Percentiles rank a stretch among this genome's conserved stretches.
Evolutionary conservation across 192 early-diverging fungal genomes (phyloP).

Genomic region (Coemansia sp.): DNA sequence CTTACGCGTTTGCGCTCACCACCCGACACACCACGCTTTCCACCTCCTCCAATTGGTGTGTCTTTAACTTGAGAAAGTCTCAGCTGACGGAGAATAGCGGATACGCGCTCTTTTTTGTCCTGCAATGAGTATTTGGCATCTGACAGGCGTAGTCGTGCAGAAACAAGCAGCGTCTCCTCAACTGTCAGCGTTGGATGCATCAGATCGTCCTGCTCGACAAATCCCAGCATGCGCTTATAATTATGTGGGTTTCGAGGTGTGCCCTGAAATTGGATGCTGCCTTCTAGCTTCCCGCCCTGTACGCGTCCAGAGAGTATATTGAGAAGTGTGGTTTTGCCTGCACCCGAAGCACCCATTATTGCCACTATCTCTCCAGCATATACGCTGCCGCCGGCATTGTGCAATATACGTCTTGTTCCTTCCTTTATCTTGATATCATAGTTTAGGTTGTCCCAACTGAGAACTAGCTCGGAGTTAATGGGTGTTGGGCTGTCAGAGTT

Average conservation of each 20-base stretch:
- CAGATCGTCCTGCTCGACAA: conserved; percentile 54
- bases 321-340: conserved; percentile 82
- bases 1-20: conserved; percentile 55
- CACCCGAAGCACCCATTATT: conserved; percentile 87
- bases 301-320: conserved; percentile 69
- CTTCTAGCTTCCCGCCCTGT: conserved; percentile 55
- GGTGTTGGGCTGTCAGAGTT: too few relatives aligned
- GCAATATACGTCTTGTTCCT: conserved; percentile 51
- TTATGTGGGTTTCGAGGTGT: conserved; percentile 20
- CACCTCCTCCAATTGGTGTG: conserved; percentile 40
- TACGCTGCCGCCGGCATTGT: conserved; percentile 65
- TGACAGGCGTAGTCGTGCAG: conserved; percentile 66
- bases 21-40: conserved; percentile 50
- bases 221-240: conserved; percentile 45
- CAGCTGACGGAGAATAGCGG: conserved; percentile 60
- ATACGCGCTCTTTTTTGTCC: conserved; percentile 59
- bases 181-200: conserved; percentile 62
- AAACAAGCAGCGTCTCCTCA: conserved; percentile 68
- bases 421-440: conserved; percentile 36
- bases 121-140: conserved; percentile 43
- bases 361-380: conserved; percentile 70
- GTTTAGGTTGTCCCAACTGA: conserved; percentile 33
- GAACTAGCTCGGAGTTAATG: conserved; percentile 12
- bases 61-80: conserved; percentile 43
- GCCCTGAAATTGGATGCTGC: conserved; percentile 56